Base-by-base conservation (phyloP, 2,329 filamentous ascomycete genomes). In the Claviceps paspali region DNA sequence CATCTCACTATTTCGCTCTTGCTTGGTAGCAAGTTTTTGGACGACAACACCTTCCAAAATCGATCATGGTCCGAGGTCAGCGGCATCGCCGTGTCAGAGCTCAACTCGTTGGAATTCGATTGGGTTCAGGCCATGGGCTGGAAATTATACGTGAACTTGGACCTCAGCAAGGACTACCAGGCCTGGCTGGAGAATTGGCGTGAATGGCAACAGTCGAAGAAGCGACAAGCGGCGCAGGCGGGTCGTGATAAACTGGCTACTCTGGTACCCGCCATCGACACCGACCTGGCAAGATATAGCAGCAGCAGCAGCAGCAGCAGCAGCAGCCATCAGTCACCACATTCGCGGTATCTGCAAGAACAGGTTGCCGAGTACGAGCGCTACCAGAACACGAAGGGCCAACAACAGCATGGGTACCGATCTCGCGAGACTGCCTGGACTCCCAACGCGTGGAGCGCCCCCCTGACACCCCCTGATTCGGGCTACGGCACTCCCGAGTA, bases 21-120 rank as follows among this genome's bases (percentile, higher is more conserved):
- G 36, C 68, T 95, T 37, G 87, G 85, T 42, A 93, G 85, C 74
- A 95, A 95, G 64, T 95, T 94, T 52, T 67, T 94, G 47, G 87
- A 95, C 52, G 87, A 94, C 67, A 94, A 94, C 62, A 95, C 87
- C 5, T 95, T 95, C 61, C 87, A 94, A 68, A 95, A 94, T 63
- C 81, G 84, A 38, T 94, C 87, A 1, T 95, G 87, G 87, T 84
- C 87, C 5, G 87, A 95, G 54, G 87, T 95, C 36, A 94, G 85
- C 59, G 84, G 83, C 43, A 93, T 95, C 47, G 68, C 79, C 23
- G 85, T 94, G 15, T 62, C 71, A 3, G 85, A 94, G 52, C 69
- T 95, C 47, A 94, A 94, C 62, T 67, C 70, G 42, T 72, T 93
- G 56, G 87, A 95, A 64, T 75, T 80, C 50, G 81, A 92, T 49